Evolutionary conservation across 495 filamentous ascomycete species (phyloP).

Genomic region (Podospora bellae-mahoneyi): DNA sequence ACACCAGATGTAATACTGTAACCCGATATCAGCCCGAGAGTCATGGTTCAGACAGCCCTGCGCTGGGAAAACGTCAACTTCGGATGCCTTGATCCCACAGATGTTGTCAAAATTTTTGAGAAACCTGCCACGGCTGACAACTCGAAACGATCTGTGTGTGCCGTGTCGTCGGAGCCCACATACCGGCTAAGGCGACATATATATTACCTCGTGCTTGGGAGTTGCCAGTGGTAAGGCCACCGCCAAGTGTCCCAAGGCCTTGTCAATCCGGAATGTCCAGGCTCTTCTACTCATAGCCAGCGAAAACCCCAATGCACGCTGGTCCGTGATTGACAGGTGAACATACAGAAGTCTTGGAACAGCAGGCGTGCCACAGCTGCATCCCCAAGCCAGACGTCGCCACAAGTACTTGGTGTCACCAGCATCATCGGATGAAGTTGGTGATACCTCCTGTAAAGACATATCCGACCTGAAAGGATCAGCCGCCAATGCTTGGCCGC

Average conservation of each 20-base stretch:
- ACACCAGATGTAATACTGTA: not conserved
- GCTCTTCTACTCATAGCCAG: not conserved
- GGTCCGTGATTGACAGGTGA: too few relatives aligned
- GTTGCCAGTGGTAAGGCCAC: conserved; percentile 3
- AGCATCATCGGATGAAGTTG: not conserved
- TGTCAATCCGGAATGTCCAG: not conserved
- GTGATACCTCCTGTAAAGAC: not conserved
- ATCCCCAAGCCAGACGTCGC: not conserved
- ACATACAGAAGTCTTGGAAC: too few relatives aligned
- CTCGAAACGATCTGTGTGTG: not conserved
- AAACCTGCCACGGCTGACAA: not conserved
- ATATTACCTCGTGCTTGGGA: not conserved
- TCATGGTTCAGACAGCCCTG: not conserved
- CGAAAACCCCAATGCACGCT: not conserved
- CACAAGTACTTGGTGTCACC: not conserved
- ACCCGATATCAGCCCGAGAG: not conserved
- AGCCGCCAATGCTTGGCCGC: conserved; percentile 12
- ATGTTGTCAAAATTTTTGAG: not conserved
- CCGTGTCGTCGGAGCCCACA: not conserved
- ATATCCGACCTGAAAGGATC: not conserved
- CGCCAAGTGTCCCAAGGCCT: conserved; percentile 13
- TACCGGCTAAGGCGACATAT: not conserved
- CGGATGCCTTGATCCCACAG: not conserved
- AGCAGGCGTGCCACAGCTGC: not conserved
- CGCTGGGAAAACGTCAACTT: not conserved